Base-by-base conservation (phyloP, 2,329 filamentous ascomycete genomes). In the Gyromitra esculenta region DNA sequence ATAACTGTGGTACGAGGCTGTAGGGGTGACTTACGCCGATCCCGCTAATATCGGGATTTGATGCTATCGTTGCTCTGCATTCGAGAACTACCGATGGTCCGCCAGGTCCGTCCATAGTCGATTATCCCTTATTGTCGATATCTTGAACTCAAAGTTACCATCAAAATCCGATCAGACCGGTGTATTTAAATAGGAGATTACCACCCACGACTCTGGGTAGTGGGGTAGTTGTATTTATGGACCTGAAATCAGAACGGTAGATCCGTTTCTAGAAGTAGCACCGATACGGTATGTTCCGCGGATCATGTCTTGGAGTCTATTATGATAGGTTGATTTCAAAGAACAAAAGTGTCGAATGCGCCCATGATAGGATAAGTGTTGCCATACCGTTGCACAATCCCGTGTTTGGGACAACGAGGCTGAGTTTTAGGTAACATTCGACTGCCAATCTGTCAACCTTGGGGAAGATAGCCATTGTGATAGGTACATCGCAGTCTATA, bases 41-140 rank as follows among this genome's bases (percentile, higher is more conserved):
- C 21, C 75, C 71, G 3, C 70, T 75, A 31, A 77, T 77, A 37
- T 77, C 75, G 7, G 70, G 70, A 45, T 77, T 77, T 1, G 75
- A 70, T 45, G 50, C 13, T 45, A 70, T 74, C 9, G 37, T 69
- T 63, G 75, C 64, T 52, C 31, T 45, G 48, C 75, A 74, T 11
- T 75, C 56, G 13, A 37, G 18, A 9, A n/a, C 56, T 15, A 31
- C 21, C 11, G 54, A 25, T 41, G 43, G 11, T 52, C 31, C n/a
- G 7, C 56, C 37, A 9, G 21, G 21, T 35, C 6, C 21, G 18
- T 63, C n/a, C 71, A 74, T 68, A 5, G 9, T 5, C 11, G n/a
- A 5, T 45, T 41, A 7, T 45, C 31, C 18, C 59, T 60, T 59
- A 31, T 31, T 43, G 45, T 9, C 25, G 15, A 25, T 64, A 70